Conservation (phyloP, 1,139 yeast genomes). For the Yamadazyma pseudoaaseri region DNA sequence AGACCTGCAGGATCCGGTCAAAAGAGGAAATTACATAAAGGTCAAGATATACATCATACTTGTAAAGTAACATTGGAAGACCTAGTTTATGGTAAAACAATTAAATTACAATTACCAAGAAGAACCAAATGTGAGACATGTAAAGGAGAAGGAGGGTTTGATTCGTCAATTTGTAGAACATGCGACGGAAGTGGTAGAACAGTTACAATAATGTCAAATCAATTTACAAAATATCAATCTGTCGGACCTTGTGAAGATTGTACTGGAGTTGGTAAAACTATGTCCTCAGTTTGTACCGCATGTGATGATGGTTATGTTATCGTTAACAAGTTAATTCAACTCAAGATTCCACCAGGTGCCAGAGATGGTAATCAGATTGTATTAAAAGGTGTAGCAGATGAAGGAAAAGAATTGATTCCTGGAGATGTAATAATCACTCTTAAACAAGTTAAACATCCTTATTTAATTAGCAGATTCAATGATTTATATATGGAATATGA, state of each 20-base stretch:
- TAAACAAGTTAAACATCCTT: constrained; percentile 32
- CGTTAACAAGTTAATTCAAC: constrained; percentile 50
- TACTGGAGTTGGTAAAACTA: constrained; percentile 30
- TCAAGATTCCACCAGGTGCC: constrained; percentile 54
- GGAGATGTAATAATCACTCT: constrained; percentile 62
- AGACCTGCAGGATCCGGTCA: constrained; percentile 20
- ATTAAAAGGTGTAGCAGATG: constrained; percentile 61
- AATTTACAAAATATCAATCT: constrained; percentile 35
- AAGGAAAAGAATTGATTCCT: constrained; percentile 56
- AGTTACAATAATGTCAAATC: constrained; percentile 29
- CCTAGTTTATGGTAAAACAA: constrained; percentile 37
- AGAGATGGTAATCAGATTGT: constrained; percentile 50
- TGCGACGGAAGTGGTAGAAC: constrained; percentile 43
- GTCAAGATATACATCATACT: constrained; percentile 44
- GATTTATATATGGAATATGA: constrained; percentile 47
- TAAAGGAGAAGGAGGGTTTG: constrained; percentile 37
- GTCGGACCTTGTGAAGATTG: constrained; percentile 35
- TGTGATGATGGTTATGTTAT: constrained; percentile 39
- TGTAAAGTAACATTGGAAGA: constrained; percentile 38
- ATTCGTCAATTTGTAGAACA: constrained; percentile 30
- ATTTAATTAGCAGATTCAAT: constrained; percentile 48
- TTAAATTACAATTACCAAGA: constrained; percentile 41
- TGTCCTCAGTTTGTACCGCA: constrained; percentile 21
- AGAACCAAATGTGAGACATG: constrained; percentile 34
- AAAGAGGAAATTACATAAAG: constrained; percentile 17